Percentiles rank a stretch among this genome's conserved stretches.
phyloP scores from a whole-genome alignment of 2,329 filamentous ascomycete species.

The Pezizomycotina sp. region DNA sequence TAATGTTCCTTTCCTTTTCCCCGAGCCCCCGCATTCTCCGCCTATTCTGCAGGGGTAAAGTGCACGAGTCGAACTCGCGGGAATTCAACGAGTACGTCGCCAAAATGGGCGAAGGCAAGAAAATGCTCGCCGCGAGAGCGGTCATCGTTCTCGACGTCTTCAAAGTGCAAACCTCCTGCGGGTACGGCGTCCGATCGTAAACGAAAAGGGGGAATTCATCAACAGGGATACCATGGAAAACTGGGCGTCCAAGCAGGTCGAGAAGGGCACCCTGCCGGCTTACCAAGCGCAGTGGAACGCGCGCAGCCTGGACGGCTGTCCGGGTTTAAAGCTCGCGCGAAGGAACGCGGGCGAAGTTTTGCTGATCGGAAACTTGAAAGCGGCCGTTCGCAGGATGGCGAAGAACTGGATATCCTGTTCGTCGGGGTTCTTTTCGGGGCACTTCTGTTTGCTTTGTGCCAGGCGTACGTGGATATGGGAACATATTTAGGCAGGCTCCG shows the following conservation, averaged over 20 bases:
- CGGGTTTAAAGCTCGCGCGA: slow-evolving; percentile 40
- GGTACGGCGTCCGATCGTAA: slow-evolving; percentile 42
- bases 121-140: slow-evolving; percentile 38
- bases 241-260: slow-evolving; percentile 36
- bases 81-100: slow-evolving; percentile 33
- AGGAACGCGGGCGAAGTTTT: slow-evolving; percentile 36
- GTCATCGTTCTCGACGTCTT: slow-evolving; percentile 46
- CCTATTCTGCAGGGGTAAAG: slow-evolving; percentile 43
- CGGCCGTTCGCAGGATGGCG: too few species aligned
- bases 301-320: slow-evolving; percentile 42
- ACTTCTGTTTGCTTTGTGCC: too few species aligned
- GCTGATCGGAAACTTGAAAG: too few species aligned
- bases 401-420: too few species aligned
- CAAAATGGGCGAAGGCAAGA: slow-evolving; percentile 33
- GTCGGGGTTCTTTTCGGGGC: too few species aligned
- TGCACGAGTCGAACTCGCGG: slow-evolving; percentile 44
- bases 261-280: slow-evolving; percentile 35
- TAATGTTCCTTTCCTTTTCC: slow-evolving; percentile 57
- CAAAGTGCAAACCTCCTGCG: slow-evolving; percentile 50
- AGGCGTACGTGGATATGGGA: too few species aligned
- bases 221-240: slow-evolving; percentile 41
- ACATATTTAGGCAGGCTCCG: too few species aligned
- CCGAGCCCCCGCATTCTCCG: slow-evolving; percentile 44
- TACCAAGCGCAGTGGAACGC: slow-evolving; percentile 44
- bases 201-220: slow-evolving; percentile 30